phyloP scores from a whole-genome alignment of 2,329 filamentous ascomycete genomes.

The Apiospora marii region DNA sequence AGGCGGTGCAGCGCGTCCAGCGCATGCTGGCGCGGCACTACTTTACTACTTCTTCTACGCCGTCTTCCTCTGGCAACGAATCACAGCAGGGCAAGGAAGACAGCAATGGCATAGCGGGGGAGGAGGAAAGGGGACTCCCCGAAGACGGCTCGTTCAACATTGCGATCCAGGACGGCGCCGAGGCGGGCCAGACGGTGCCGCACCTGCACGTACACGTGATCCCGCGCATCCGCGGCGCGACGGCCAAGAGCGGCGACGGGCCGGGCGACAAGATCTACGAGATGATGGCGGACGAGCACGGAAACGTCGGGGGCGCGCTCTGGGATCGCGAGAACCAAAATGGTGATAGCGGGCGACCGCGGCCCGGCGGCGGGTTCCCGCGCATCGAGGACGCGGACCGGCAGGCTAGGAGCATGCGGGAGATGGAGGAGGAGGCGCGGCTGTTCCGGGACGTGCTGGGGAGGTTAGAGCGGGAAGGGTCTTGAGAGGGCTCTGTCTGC shows the following conservation, averaged over 20 bases:
- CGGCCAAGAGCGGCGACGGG: slow-evolving; percentile 37
- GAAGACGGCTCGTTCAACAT: slow-evolving; percentile 84
- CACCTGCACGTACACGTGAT: slow-evolving; percentile 85
- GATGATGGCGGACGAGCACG: slow-evolving; percentile 83
- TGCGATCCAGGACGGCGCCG: slow-evolving; percentile 90
- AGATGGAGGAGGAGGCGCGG: slow-evolving; percentile 82
- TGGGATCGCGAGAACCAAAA: slow-evolving; percentile 54
- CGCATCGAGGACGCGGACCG: slow-evolving; percentile 76
- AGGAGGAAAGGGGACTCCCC: slow-evolving; percentile 31
- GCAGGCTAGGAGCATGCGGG: slow-evolving; percentile 70
- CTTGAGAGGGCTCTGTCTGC: background rate
- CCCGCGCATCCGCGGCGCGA: slow-evolving; percentile 42
- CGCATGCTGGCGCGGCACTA: slow-evolving; percentile 72
- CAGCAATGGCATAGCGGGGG: background rate
- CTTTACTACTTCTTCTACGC: slow-evolving; percentile 46
- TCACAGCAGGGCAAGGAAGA: background rate
- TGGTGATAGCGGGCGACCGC: slow-evolving; percentile 47
- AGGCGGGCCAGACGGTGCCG: slow-evolving; percentile 91
- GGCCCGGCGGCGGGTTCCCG: slow-evolving; percentile 67
- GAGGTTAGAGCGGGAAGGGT: background rate
- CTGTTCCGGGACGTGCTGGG: slow-evolving; percentile 64
- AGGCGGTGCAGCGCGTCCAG: slow-evolving; percentile 84
- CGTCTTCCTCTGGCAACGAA: slow-evolving; percentile 23
- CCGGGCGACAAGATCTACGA: slow-evolving; percentile 69
- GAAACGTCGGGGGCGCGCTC: slow-evolving; percentile 78